A percentile compares a stretch with the other conserved stretches of the same genome.
These are phyloP conservation scores for Trichoderma sp. DNA, from an alignment of 2,329 filamentous ascomycete species.

Conservation along the genomic window DNA sequence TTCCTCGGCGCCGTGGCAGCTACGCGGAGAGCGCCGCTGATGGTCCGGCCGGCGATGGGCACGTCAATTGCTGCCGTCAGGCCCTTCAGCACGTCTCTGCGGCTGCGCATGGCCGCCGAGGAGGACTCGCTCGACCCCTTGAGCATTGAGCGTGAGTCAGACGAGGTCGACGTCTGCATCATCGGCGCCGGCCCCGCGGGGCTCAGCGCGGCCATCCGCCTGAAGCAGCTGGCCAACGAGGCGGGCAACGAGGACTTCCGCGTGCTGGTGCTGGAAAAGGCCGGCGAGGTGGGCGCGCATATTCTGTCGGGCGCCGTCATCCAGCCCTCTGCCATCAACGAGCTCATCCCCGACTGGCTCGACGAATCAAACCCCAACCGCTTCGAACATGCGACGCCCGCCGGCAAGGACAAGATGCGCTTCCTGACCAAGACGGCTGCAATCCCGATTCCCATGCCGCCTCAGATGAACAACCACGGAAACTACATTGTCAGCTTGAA, in stretches of 20 bases:
- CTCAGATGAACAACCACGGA: constrained; percentile 97
- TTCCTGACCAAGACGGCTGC: constrained; percentile 82
- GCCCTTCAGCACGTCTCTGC: constrained; percentile 41
- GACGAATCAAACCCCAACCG: constrained; percentile 82
- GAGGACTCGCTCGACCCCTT: constrained; percentile 66
- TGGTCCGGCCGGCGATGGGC: constrained; percentile 29
- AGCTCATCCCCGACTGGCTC: constrained; percentile 92
- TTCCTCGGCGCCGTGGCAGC: constrained; percentile 31
- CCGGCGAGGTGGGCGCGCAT: constrained; percentile 90
- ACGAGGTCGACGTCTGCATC: constrained; percentile 95
- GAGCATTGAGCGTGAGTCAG: constrained; percentile 79
- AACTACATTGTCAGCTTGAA: constrained; percentile 98
- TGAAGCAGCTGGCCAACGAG: constrained; percentile 94
- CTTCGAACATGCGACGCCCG: constrained; percentile 85
- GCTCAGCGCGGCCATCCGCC: constrained; percentile 84
- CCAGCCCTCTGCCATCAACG: constrained; percentile 82
- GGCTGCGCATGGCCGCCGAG: constrained; percentile 33
- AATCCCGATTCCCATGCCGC: constrained; percentile 82
- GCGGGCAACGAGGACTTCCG: constrained; percentile 95
- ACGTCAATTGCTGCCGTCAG: constrained; percentile 33
- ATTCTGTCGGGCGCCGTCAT: constrained; percentile 96
- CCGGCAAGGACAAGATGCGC: constrained; percentile 83
- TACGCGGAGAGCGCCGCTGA: constrained; percentile 28
- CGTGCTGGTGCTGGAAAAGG: constrained; percentile 90
- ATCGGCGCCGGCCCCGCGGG: constrained; percentile 95